These are phyloP conservation scores for Zygosaccharomyces bisporus DNA, from an alignment of 805 yeast genomes.

Conservation along the genomic window DNA sequence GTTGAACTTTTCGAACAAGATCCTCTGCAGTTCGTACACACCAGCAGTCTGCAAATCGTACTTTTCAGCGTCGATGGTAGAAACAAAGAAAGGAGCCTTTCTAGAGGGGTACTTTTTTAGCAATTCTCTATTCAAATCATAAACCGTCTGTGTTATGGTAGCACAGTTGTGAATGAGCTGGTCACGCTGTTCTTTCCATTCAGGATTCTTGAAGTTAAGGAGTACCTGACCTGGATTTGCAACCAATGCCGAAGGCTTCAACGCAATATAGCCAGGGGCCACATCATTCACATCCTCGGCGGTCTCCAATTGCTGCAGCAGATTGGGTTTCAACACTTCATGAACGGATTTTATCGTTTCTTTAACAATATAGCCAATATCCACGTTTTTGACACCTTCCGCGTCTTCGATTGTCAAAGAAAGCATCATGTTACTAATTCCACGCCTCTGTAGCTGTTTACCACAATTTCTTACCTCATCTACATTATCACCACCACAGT, in stretches of 20 bases:
- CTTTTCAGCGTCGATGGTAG: slow-evolving; percentile 90
- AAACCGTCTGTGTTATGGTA: slow-evolving; percentile 54
- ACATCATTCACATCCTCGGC: slow-evolving; percentile 56
- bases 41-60: slow-evolving; percentile 76
- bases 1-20: slow-evolving; percentile 71
- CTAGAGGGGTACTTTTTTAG: slow-evolving; percentile 57
- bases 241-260: slow-evolving; percentile 89
- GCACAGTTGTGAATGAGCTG: slow-evolving; percentile 63
- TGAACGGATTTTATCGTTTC: slow-evolving; percentile 66
- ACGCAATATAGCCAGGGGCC: slow-evolving; percentile 88
- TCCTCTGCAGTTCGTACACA: slow-evolving; percentile 85
- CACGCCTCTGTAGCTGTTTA: slow-evolving; percentile 58
- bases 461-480: slow-evolving; percentile 71
- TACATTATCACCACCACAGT: slow-evolving; percentile 86
- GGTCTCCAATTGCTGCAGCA: slow-evolving; percentile 50
- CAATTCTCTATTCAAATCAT: slow-evolving; percentile 48
- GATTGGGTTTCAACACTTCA: slow-evolving; percentile 66
- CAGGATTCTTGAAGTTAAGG: slow-evolving; percentile 54
- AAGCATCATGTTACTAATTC: slow-evolving; percentile 93
- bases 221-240: slow-evolving; percentile 72
- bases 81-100: slow-evolving; percentile 65
- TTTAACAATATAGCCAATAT: slow-evolving; percentile 53
- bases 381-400: slow-evolving; percentile 63
- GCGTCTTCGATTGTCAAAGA: slow-evolving; percentile 91
- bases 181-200: slow-evolving; percentile 50